These are phyloP conservation scores for Serendipita indica DNA, from an alignment of 768 basidiomycete genomes.

Conservation along the genomic window DNA sequence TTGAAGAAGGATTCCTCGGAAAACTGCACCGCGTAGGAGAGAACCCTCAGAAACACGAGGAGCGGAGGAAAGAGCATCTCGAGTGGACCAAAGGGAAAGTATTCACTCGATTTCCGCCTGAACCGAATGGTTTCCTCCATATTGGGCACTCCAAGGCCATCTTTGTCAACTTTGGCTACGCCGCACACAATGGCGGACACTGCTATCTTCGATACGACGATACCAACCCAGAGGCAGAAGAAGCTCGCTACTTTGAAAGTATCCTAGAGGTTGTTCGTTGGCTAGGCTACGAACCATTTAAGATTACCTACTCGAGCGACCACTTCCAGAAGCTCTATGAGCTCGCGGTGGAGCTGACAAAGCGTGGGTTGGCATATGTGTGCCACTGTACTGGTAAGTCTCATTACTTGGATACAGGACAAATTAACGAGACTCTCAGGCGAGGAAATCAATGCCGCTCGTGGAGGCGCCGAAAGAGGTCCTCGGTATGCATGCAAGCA, in stretches of 20 bases:
- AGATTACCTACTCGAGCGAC: slow-evolving; percentile 97
- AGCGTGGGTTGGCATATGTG: slow-evolving; percentile 84
- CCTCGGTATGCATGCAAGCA: slow-evolving; percentile 76
- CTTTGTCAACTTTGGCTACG: slow-evolving; percentile 97
- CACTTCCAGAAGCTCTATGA: slow-evolving; percentile 81
- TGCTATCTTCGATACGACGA: slow-evolving; percentile 95
- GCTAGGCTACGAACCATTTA: slow-evolving; percentile 97
- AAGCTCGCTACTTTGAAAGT: slow-evolving; percentile 89
- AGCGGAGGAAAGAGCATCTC: slow-evolving; percentile 69
- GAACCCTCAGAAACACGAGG: slow-evolving; percentile 72
- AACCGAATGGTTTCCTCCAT: slow-evolving; percentile 93
- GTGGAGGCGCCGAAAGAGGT: slow-evolving; percentile 70
- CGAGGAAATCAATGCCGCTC: slow-evolving; percentile 79
- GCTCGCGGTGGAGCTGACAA: slow-evolving; percentile 76
- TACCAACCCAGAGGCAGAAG: slow-evolving; percentile 97
- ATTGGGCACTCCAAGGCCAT: slow-evolving; percentile 98
- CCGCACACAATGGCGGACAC: slow-evolving; percentile 81
- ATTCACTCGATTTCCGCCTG: slow-evolving; percentile 94
- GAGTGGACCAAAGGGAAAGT: slow-evolving; percentile 67
- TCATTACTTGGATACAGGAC: background rate
- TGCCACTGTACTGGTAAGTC: slow-evolving; percentile 87
- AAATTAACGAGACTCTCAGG: slow-evolving; percentile 31
- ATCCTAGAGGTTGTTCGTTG: slow-evolving; percentile 91
- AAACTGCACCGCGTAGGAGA: slow-evolving; percentile 84
- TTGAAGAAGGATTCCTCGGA: slow-evolving; percentile 90